A percentile compares a stretch with the other conserved stretches of the same genome.
phyloP scores from a whole-genome alignment of 2,329 filamentous ascomycete genomes.

The Pseudogymnoascus sp. region DNA sequence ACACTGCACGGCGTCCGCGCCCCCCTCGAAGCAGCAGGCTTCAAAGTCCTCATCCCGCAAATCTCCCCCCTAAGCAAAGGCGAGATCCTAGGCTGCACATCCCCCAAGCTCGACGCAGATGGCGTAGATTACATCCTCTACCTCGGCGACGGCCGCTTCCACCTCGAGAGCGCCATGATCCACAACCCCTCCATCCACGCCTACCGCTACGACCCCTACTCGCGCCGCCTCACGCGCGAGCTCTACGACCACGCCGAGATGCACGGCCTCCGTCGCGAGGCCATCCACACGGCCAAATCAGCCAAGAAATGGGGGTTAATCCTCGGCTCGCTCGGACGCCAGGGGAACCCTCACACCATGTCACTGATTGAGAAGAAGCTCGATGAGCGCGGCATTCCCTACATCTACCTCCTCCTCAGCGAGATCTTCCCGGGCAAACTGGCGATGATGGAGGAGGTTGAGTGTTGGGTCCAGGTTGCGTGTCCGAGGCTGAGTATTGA shows the following conservation, averaged over 20 bases:
- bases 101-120: slow-evolving; percentile 58
- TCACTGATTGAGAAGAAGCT: slow-evolving; percentile 74
- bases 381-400: slow-evolving; percentile 63
- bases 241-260: slow-evolving; percentile 89
- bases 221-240: slow-evolving; percentile 81
- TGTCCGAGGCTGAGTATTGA: slow-evolving; percentile 96
- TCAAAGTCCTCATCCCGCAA: slow-evolving; percentile 79
- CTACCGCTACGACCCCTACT: slow-evolving; percentile 96
- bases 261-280: slow-evolving; percentile 68
- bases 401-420: slow-evolving; percentile 76
- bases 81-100: slow-evolving; percentile 96
- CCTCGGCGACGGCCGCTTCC: slow-evolving; percentile 86
- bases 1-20: slow-evolving; percentile 81
- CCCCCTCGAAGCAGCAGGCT: slow-evolving; percentile 74
- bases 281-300: slow-evolving; percentile 65
- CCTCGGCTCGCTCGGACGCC: slow-evolving; percentile 80
- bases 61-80: slow-evolving; percentile 89
- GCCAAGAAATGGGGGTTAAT: slow-evolving; percentile 94
- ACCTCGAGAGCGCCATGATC: slow-evolving; percentile 98
- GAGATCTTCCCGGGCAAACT: slow-evolving; percentile 97
- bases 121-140: slow-evolving; percentile 74
- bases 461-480: slow-evolving; percentile 97
- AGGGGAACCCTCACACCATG: slow-evolving; percentile 93
- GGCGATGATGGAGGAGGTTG: slow-evolving; percentile 85
- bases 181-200: slow-evolving; percentile 87